Conservation (phyloP, 2,329 filamentous ascomycete species). For the Immersiporthe knoxdaviesiana region DNA sequence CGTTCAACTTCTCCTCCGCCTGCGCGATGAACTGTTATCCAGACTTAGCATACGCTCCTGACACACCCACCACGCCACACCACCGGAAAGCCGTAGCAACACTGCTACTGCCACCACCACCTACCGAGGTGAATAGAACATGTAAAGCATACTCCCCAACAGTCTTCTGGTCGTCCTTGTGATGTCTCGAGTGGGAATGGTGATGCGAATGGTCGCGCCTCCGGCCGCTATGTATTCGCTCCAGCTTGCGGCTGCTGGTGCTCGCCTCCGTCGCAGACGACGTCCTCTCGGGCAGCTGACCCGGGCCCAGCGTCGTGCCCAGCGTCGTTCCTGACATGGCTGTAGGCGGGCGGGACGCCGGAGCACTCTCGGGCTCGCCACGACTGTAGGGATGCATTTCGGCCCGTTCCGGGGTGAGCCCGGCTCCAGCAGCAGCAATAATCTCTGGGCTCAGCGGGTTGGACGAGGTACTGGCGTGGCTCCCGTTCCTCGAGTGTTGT, state of each 20-base stretch:
- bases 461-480: conserved; percentile 75
- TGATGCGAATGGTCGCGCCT: conserved; percentile 75
- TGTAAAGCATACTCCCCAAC: conserved; percentile 98
- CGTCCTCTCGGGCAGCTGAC: conserved; percentile 47
- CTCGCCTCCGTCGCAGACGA: conserved; percentile 52
- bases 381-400: conserved; percentile 54
- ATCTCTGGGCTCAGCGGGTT: conserved; percentile 89
- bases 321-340: conserved; percentile 49
- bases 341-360: conserved; percentile 49
- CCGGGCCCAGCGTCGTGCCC: conserved; percentile 33
- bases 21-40: conserved; percentile 79
- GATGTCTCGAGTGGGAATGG: conserved; percentile 73
- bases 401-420: conserved; percentile 54
- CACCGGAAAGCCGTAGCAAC: conserved; percentile 10
- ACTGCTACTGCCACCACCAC: conserved; percentile 36
- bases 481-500: conserved; percentile 90
- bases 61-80: no score
- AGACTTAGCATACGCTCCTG: conserved; percentile 38
- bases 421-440: conserved; percentile 69
- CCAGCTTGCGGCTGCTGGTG: conserved; percentile 52
- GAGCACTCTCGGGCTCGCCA: conserved; percentile 48
- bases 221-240: conserved; percentile 67
- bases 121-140: conserved; percentile 88
- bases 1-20: conserved; percentile 94
- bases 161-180: conserved; percentile 80